Percentiles rank a stretch among this genome's conserved stretches.
Evolutionary conservation across 805 yeast genomes (phyloP).

Genomic region (Cyberlindnera petersonii): DNA sequence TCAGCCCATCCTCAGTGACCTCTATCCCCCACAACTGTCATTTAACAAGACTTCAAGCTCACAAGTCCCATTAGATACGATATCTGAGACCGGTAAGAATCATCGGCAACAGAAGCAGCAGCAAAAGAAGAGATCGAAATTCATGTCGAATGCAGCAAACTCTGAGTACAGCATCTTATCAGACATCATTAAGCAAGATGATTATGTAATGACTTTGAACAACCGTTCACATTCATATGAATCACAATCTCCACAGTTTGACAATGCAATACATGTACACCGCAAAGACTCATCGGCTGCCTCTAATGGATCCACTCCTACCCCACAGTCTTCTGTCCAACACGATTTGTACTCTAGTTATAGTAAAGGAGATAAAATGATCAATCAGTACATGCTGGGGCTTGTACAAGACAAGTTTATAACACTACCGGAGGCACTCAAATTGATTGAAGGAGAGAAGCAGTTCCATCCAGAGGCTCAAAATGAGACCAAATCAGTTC

Average conservation of each 20-base stretch:
- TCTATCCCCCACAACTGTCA: conserved; percentile 13
- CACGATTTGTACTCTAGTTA: conserved; percentile 26
- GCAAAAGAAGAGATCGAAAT: conserved; percentile 40
- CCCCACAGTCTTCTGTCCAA: conserved; percentile 9
- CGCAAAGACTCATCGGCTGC: conserved; percentile 8
- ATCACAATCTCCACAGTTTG: conserved; percentile 15
- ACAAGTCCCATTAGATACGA: conserved; percentile 18
- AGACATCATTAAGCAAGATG: conserved; percentile 48
- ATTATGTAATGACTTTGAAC: conserved; percentile 4
- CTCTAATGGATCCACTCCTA: conserved; percentile 17
- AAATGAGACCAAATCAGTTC: conserved; percentile 3
- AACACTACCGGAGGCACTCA: conserved; percentile 59
- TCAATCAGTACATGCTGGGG: conserved; percentile 69
- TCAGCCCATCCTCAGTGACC: conserved; percentile 8
- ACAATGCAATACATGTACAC: conserved; percentile 5
- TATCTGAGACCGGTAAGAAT: conserved; percentile 15
- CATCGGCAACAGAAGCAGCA: background rate
- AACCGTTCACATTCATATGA: conserved; percentile 1
- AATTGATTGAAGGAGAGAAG: conserved; percentile 20
- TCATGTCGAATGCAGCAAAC: conserved; percentile 68
- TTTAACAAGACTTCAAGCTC: conserved; percentile 1
- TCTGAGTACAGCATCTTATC: conserved; percentile 69
- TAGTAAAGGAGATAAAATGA: conserved; percentile 51
- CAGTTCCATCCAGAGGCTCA: conserved; percentile 4
- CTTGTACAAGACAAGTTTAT: conserved; percentile 36